phyloP scores from a whole-genome alignment of 768 basidiomycete genomes.

The Podaxis sp. region DNA sequence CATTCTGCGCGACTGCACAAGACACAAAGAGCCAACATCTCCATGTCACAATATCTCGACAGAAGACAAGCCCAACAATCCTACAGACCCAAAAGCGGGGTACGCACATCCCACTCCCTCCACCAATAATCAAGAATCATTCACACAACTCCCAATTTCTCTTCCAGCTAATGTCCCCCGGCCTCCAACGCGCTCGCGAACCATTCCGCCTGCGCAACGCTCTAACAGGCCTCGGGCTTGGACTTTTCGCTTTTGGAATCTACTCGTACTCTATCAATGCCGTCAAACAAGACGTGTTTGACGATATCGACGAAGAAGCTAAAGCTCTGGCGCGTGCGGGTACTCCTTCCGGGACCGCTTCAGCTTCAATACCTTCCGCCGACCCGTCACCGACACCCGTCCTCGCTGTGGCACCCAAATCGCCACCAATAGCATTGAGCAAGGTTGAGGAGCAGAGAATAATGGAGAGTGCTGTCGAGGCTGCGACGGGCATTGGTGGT shows the following conservation, averaged over 20 bases:
- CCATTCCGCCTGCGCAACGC: slow-evolving; percentile 27
- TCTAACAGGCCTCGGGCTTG: slow-evolving; percentile 70
- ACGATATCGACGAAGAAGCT: slow-evolving; percentile 82
- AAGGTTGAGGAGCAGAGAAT: slow-evolving; percentile 8
- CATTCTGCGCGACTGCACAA: background rate
- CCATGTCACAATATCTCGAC: slow-evolving; percentile 44
- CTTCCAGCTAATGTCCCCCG: slow-evolving; percentile 77
- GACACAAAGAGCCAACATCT: background rate
- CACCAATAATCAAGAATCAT: background rate
- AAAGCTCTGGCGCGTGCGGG: slow-evolving; percentile 38
- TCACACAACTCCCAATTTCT: background rate
- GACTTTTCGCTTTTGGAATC: slow-evolving; percentile 75
- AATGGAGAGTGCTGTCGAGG: slow-evolving; percentile 10
- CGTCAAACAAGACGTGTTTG: slow-evolving; percentile 92
- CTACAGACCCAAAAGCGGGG: slow-evolving; percentile 55
- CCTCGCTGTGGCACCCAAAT: background rate
- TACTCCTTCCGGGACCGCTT: slow-evolving; percentile 10
- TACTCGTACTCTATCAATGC: slow-evolving; percentile 94
- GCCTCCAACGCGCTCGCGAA: slow-evolving; percentile 82
- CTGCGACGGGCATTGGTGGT: background rate
- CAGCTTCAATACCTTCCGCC: slow-evolving; percentile 2
- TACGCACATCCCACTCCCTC: slow-evolving; percentile 22
- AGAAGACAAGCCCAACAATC: slow-evolving; percentile 41
- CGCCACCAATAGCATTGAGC: slow-evolving; percentile 3
- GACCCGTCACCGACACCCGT: background rate